Evolutionary conservation across 176 grass and related monocot genomes (phyloP).

Genomic region (Aegilops longissima): DNA sequence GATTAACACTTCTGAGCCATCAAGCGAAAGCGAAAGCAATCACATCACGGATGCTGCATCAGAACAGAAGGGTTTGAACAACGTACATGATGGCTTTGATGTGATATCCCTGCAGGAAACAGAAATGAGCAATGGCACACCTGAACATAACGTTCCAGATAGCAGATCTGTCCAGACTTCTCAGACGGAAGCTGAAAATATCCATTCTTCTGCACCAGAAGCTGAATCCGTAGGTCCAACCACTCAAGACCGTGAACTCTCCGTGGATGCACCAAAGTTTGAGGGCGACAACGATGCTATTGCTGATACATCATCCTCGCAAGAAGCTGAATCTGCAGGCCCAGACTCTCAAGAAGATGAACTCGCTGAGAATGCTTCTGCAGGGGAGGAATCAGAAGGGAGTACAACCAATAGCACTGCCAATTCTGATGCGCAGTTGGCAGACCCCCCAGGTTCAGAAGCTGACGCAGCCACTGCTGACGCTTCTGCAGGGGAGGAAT

Average conservation of each 20-base stretch:
- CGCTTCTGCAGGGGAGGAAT: neutral
- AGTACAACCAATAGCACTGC: neutral
- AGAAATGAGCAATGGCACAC: neutral
- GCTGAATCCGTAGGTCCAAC: neutral
- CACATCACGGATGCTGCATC: constrained; percentile 2
- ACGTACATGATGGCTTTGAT: constrained; percentile 25
- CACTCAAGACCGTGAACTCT: neutral
- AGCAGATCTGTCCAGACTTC: constrained; percentile 26
- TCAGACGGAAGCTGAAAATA: constrained; percentile 22
- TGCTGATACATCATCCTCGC: neutral
- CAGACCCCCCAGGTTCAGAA: constrained; percentile 16
- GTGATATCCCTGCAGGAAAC: constrained; percentile 32
- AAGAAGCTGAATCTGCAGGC: neutral
- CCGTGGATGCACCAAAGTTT: constrained; percentile 17
- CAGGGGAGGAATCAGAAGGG: neutral
- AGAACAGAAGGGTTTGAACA: constrained; percentile 4
- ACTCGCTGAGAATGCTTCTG: neutral
- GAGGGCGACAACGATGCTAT: neutral
- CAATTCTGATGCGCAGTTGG: neutral
- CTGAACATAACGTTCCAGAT: constrained; percentile 13
- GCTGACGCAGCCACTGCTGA: neutral
- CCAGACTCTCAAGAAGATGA: neutral
- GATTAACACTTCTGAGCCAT: constrained; percentile 9
- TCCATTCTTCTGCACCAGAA: constrained; percentile 24
- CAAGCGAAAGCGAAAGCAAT: neutral